Evolutionary conservation across 2,329 filamentous ascomycete genomes (phyloP), one percentile per base, ranked within the genome.

Genomic region (Fusarium verrucosum): DNA sequence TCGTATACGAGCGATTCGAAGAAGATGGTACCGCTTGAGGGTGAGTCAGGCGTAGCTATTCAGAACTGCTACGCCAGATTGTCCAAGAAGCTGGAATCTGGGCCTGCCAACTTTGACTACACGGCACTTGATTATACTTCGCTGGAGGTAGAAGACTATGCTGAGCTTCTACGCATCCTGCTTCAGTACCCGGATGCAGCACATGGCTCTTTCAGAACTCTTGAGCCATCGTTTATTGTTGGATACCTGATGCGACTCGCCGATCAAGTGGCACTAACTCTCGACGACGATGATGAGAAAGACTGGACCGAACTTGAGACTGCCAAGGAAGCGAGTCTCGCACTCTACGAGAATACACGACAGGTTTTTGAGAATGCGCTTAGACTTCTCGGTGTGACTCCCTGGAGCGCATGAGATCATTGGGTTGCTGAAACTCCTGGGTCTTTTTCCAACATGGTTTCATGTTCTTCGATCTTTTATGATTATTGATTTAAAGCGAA

Each of bases 211-310:
- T 79, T 85, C 73, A 89, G 85, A 77, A 89, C 85, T 0, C 82
- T 88, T n/a, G 89, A 91, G 69, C 87, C 88, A 0, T 82, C 86
- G 4, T 88, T 86, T 0, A 82, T 90, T n/a, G 77, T 90, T 25
- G 86, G 82, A 2, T 91, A 90, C 70, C 77, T 91, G 1, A 5
- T 28, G 0, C 62, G 71, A 2, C 14, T 73, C 0, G 36, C 59
- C 0, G 68, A 73, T 4, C 62, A 70, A 1, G 4, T 70, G 1
- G 58, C 54, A 50, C 1, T 11, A 0, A 68, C 66, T 0, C 79
- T 89, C 81, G 76, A 87, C 80, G 76, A 89, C 77, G 83, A 87
- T 9, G 78, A 80, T 2, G 65, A 66, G 14, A 38, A 66, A n/a
- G 71, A 71, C 7, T 71, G 70, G 71, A n/a, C 44, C 0, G 70